Conservation (phyloP, 352 stramenopile genomes). For the Phytophthora hibernalis region DNA sequence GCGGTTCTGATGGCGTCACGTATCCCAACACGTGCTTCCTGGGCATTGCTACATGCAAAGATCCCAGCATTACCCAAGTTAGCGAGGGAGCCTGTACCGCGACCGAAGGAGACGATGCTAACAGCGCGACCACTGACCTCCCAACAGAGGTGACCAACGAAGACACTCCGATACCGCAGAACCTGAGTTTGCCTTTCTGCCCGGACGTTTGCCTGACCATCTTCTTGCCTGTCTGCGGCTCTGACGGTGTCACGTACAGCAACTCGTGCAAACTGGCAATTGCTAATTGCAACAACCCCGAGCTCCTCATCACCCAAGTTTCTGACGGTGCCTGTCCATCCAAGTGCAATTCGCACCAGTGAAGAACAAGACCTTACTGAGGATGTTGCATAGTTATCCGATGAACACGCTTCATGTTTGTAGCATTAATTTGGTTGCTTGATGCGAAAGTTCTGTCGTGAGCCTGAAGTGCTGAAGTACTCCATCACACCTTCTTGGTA, state of each 20-base stretch:
- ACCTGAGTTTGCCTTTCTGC: slow-evolving; percentile 20
- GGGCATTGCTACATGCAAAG: slow-evolving; percentile 41
- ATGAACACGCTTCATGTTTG: background rate
- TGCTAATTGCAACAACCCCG: slow-evolving; percentile 24
- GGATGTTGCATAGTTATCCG: slow-evolving; percentile 11
- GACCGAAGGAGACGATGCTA: slow-evolving; percentile 2
- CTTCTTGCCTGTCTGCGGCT: slow-evolving; percentile 36
- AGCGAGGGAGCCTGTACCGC: slow-evolving; percentile 42
- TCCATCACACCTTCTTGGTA: slow-evolving; percentile 15
- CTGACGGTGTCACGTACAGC: slow-evolving; percentile 38
- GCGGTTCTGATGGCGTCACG: slow-evolving; percentile 20
- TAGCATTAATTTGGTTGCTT: slow-evolving; percentile 2
- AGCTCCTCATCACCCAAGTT: slow-evolving; percentile 21
- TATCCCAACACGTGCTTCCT: slow-evolving; percentile 24
- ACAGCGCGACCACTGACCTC: background rate
- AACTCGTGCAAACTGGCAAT: slow-evolving; percentile 34
- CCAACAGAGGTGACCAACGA: slow-evolving; percentile 5
- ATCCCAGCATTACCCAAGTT: slow-evolving; percentile 35
- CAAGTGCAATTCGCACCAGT: slow-evolving; percentile 7
- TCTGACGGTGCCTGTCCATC: slow-evolving; percentile 15
- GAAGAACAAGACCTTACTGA: background rate
- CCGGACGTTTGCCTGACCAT: slow-evolving; percentile 29
- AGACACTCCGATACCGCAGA: background rate
- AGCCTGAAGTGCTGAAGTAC: background rate
- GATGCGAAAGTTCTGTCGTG: no score